Evolutionary conservation across 106 monocot species (phyloP), one percentile per base, ranked within the genome.

Genomic region (Alisma plantagoaquatica): DNA sequence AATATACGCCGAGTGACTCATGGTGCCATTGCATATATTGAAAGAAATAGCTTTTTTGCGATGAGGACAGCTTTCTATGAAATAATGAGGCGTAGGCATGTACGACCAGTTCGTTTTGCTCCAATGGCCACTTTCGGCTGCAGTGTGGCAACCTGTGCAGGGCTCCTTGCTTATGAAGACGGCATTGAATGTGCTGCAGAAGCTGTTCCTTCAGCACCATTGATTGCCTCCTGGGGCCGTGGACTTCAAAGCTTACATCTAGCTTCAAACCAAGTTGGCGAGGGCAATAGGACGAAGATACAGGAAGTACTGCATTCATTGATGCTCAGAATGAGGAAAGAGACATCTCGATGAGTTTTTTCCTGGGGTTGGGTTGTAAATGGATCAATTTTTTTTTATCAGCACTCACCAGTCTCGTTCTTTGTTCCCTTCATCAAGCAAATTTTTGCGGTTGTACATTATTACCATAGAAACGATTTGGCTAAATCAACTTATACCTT

Each of bases 161-260:
- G 80, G 31, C 73, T 98, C 27, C 23, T 88, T 57, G 38, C 35
- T 55, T 76, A 84, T 49, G 88, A 84, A 18, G 84, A 96, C 64
- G 88, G 81, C 50, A 82, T 96, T 46, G 96, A 84, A 59, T 96
- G 89, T 64, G 88, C 74, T 10, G 81, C 78, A 11, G 96, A 89
- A 66, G 64, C 65, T 0, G 20, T 70, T 43, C 89, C 84, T 62
- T 75, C 81, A 15, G 80, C 84, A 54, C 75, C 84, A 27, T 71
- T 60, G 49, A 71, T 89, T 42, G 76, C 81, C 10, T 73, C 80
- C 12, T 52, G 89, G 49, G 96, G 96, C 7, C 77, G 84, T 52
- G 96, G 96, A 4, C 73, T 89, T n/a, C 69, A 78, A 41, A 71
- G 75, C 65, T 71, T 98, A 49, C 65, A 70, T 31, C 59, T 73